Evolutionary conservation across 2,329 filamentous ascomycete genomes (phyloP), one percentile per base, ranked within the genome.

Genomic region (Calonectria montana): DNA sequence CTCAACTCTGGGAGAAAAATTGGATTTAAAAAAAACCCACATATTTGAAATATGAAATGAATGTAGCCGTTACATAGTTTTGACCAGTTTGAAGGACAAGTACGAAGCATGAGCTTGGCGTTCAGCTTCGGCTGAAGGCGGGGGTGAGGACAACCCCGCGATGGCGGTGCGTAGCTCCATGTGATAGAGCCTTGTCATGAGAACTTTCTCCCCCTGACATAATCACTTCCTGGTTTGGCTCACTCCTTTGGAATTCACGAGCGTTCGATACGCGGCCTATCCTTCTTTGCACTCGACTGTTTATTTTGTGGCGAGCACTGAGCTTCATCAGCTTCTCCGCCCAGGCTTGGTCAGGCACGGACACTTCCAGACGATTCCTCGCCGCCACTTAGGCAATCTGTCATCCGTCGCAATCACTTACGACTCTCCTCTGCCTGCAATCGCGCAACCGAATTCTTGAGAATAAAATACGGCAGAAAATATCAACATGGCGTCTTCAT

Each of bases 401-500:
- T 75, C 72, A 76, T 75, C 73, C 65, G 55, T 67, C 55, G 48
- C 63, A 27, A 48, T 69, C 65, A 75, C 72, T 81, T 77, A 81
- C 80, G 79, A 82, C 77, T 65, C 48, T 73, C 27, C 65, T 73
- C 77, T 81, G 80, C 80, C 80, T 81, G 65, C 75, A 31, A 57
- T 29, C 31, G 39, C 67, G 41, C 69, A 50, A 59, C 53, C 21
- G 43, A 18, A 45, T 48, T 31, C 37, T 13, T 9, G n/a, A 31
- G 18, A 4, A 69, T 67, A 77, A 74, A 78, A 76, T 27, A 50
- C 59, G 64, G 43, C 39, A 21, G 61, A 13, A 53, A 23, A 27
- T 27, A 62, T 72, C 82, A 84, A 65, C 73, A 92, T 92, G 90
- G 84, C 89, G 39, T 88, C 89, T 73, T 85, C 88, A 77, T 85